Percentiles rank a stretch among this genome's conserved stretches.
These are phyloP conservation scores for Epicoccum nigrum DNA, from an alignment of 2,329 filamentous ascomycete genomes.

Conservation along the genomic window DNA sequence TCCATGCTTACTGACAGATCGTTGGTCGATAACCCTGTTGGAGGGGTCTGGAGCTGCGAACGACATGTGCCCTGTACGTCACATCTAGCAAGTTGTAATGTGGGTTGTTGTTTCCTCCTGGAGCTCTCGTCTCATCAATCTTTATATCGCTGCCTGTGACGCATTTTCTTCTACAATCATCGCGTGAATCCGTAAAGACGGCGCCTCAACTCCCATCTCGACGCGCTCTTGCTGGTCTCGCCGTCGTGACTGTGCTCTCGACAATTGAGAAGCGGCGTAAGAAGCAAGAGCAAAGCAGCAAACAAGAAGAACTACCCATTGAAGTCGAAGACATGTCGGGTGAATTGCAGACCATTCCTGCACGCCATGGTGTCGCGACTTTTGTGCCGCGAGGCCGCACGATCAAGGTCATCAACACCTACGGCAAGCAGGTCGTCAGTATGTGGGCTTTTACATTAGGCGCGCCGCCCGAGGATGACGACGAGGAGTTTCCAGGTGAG, in stretches of 20 bases:
- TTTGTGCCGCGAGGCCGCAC: slow-evolving; percentile 56
- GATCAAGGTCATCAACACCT: slow-evolving; percentile 59
- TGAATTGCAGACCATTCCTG: slow-evolving; percentile 55
- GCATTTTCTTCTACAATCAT: not conserved
- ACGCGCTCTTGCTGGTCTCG: slow-evolving; percentile 45
- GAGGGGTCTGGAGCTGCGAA: slow-evolving; percentile 11
- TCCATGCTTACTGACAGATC: slow-evolving; percentile 24
- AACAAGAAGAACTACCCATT: slow-evolving; percentile 20
- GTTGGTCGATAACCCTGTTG: slow-evolving; percentile 16
- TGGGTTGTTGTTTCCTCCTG: slow-evolving; percentile 7
- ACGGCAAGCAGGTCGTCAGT: slow-evolving; percentile 57
- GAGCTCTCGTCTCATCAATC: not conserved
- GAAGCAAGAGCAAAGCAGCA: slow-evolving; percentile 22
- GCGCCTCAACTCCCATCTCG: slow-evolving; percentile 39
- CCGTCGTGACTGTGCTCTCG: slow-evolving; percentile 42
- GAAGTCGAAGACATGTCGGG: slow-evolving; percentile 44
- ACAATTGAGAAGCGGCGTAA: slow-evolving; percentile 43
- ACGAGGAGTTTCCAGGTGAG: slow-evolving; percentile 28
- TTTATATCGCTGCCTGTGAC: not conserved
- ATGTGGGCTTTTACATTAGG: slow-evolving; percentile 58
- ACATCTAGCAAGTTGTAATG: slow-evolving; percentile 8
- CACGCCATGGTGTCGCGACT: slow-evolving; percentile 57
- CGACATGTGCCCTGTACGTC: slow-evolving; percentile 17
- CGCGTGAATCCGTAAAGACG: slow-evolving; percentile 27
- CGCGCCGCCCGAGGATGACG: slow-evolving; percentile 50